These are phyloP conservation scores for Aeminium ludgeri DNA, from an alignment of 495 filamentous ascomycete genomes.

Conservation along the genomic window DNA sequence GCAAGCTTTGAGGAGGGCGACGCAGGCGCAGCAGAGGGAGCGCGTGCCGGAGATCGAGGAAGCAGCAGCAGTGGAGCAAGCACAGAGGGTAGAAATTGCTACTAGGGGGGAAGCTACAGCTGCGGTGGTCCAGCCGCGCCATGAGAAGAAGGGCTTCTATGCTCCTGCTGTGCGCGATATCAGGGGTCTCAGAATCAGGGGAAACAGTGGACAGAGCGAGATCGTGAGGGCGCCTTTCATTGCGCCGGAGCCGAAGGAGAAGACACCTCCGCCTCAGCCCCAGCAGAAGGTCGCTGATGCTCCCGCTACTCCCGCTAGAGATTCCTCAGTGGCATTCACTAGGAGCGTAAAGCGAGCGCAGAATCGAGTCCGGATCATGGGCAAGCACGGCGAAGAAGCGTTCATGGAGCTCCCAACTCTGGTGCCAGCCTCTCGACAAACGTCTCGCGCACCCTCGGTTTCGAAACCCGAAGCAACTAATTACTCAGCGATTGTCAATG, in stretches of 20 bases:
- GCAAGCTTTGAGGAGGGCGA: too few relatives aligned
- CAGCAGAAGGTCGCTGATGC: too few relatives aligned
- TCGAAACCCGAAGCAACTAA: not conserved
- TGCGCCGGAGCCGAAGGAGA: too few relatives aligned
- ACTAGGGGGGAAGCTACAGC: not conserved
- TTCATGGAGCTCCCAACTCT: conserved; percentile 4
- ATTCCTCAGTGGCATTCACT: too few relatives aligned
- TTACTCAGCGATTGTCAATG: not conserved
- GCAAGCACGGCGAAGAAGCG: conserved; percentile 8
- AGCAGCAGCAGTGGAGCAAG: not conserved
- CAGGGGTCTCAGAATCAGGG: not conserved
- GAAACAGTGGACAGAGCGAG: not conserved
- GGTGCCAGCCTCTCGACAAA: not conserved
- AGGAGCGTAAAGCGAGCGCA: too few relatives aligned
- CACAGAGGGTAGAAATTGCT: not conserved
- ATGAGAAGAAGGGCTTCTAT: not conserved
- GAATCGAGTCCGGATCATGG: not conserved
- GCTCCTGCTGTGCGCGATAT: not conserved
- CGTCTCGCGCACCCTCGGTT: not conserved
- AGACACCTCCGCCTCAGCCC: too few relatives aligned
- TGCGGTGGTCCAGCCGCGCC: too few relatives aligned
- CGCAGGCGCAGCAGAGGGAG: not conserved
- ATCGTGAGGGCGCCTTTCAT: not conserved
- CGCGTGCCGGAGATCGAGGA: not conserved
- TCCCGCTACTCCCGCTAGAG: too few relatives aligned